phyloP scores from a whole-genome alignment of 2,329 filamentous ascomycete species.

The Huntiella bhutanensis region DNA sequence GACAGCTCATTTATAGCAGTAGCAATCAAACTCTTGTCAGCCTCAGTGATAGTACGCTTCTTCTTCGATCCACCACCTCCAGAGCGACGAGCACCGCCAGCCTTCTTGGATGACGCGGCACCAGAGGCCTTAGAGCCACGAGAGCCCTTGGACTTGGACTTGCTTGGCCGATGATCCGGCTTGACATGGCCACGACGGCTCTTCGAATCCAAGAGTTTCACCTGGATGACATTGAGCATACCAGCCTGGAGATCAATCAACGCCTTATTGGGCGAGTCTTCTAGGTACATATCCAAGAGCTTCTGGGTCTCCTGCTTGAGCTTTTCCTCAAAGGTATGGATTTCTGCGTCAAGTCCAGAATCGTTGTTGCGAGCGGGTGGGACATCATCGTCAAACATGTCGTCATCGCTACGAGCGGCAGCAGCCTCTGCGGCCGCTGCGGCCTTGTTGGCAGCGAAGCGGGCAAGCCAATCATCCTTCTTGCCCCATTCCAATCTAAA shows the following conservation, averaged over 20 bases:
- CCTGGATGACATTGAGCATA: constrained; percentile 46
- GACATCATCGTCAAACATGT: constrained; percentile 47
- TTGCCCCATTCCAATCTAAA: constrained; percentile 60
- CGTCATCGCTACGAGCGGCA: constrained; percentile 49
- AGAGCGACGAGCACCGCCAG: constrained; percentile 19
- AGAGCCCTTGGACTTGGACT: constrained; percentile 35
- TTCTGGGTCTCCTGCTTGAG: constrained; percentile 38
- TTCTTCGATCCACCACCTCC: constrained; percentile 25
- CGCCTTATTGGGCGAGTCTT: constrained; percentile 30
- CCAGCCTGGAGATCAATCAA: constrained; percentile 38
- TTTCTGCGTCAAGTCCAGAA: constrained; percentile 23
- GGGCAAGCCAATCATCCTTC: constrained; percentile 65
- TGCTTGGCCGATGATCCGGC: constrained; percentile 35
- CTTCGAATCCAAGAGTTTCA: constrained; percentile 56
- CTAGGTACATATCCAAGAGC: constrained; percentile 33
- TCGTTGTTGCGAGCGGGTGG: constrained; percentile 19
- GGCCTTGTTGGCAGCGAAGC: constrained; percentile 39
- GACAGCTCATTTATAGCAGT: constrained; percentile 68
- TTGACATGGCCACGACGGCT: constrained; percentile 36
- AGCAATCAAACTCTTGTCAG: constrained; percentile 84
- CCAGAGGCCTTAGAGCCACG: constrained; percentile 19
- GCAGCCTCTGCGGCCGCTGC: constrained; percentile 36
- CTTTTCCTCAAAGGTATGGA: constrained; percentile 34
- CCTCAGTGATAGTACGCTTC: constrained; percentile 42
- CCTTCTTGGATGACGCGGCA: constrained; percentile 24